phyloP scores from a whole-genome alignment of 2,329 filamentous ascomycete genomes.

The Rhinocladiella similis region DNA sequence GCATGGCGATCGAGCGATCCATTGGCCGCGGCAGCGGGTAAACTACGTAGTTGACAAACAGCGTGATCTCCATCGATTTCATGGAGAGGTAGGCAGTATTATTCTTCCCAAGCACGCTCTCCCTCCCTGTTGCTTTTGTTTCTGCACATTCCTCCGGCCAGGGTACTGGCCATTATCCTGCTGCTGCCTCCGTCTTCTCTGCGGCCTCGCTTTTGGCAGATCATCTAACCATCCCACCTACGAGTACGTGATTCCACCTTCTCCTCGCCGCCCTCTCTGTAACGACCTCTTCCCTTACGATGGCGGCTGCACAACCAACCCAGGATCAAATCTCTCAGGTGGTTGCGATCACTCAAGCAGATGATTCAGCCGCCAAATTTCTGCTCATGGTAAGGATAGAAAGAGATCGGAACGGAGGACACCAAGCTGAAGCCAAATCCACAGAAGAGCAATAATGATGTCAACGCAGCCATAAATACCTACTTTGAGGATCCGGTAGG shows the following conservation, averaged over 20 bases:
- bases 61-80: background rate
- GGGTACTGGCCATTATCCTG: background rate
- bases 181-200: too few relatives aligned
- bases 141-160: background rate
- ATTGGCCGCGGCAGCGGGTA: background rate
- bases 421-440: background rate
- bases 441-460: constrained; percentile 46
- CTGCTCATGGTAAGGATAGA: constrained; percentile 15
- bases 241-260: background rate
- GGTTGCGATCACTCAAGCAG: constrained; percentile 14
- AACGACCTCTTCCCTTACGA: constrained; percentile 1
- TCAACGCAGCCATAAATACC: constrained; percentile 48
- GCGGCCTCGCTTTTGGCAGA: too few relatives aligned
- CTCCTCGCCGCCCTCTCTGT: background rate
- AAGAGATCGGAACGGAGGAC: background rate
- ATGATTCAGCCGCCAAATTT: constrained; percentile 17
- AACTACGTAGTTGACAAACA: background rate
- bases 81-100: background rate
- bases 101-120: background rate
- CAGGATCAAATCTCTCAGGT: constrained; percentile 19
- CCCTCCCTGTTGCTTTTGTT: background rate
- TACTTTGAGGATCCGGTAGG: constrained; percentile 46
- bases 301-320: constrained; percentile 17
- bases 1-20: background rate
- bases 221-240: too few relatives aligned